Evolutionary conservation across 73 alveolate genomes (phyloP).

Genomic region (Tetrahymena malaccensis): DNA sequence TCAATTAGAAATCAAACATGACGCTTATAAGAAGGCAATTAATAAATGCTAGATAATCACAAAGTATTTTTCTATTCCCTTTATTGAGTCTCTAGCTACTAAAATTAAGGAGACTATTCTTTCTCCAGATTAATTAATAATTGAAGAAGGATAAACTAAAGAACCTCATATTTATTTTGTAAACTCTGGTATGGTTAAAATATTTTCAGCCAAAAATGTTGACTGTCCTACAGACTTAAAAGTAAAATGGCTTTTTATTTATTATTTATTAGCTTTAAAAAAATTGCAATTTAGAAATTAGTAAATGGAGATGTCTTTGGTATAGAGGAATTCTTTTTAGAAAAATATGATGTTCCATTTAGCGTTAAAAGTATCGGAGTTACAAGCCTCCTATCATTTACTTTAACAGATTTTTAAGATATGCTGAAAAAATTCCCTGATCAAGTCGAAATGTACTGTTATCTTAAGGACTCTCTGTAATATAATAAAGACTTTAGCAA

Average conservation of each 20-base stretch:
- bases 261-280: neutral
- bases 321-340: neutral
- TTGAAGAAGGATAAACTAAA: neutral
- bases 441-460: neutral
- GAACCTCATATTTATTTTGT: neutral
- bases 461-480: neutral
- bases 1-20: neutral
- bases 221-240: neutral
- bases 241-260: neutral
- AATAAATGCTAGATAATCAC: neutral
- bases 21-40: neutral
- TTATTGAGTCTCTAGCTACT: neutral
- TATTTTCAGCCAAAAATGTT: neutral
- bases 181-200: neutral
- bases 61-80: neutral
- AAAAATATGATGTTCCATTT: neutral
- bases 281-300: neutral
- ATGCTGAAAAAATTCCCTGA: neutral
- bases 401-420: neutral
- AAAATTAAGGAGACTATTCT: neutral
- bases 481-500: neutral
- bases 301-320: neutral
- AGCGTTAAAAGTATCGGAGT: neutral
- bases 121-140: neutral
- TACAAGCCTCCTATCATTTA: neutral